These are phyloP conservation scores for Alternaria tenuissima DNA, from an alignment of 2,329 filamentous ascomycete genomes.

Conservation along the genomic window DNA sequence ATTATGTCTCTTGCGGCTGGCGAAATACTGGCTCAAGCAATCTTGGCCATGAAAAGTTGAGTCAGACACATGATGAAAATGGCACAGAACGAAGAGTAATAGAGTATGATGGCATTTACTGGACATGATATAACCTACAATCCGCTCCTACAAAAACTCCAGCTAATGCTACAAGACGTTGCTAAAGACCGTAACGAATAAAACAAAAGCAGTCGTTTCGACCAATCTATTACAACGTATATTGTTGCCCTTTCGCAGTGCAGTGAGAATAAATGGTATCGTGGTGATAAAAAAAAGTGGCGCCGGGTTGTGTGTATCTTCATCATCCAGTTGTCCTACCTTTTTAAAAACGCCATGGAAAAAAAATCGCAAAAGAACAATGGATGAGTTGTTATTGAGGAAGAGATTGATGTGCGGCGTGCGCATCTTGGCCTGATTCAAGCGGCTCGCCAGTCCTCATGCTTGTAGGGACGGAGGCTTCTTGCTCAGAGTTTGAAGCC, in stretches of 20 bases:
- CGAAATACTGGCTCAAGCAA: background rate
- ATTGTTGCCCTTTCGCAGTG: background rate
- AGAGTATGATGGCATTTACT: background rate
- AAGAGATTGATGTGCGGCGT: background rate
- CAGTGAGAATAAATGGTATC: background rate
- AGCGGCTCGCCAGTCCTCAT: background rate
- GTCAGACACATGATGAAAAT: background rate
- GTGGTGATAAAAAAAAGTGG: background rate
- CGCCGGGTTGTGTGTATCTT: background rate
- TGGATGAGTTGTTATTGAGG: background rate
- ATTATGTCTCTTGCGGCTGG: background rate
- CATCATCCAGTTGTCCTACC: background rate
- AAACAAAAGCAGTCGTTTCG: background rate
- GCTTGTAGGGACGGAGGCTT: background rate
- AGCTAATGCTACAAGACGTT: background rate
- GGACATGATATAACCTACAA: background rate
- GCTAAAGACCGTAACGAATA: background rate
- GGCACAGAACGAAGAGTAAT: background rate
- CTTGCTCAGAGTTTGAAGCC: background rate
- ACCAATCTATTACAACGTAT: conserved; percentile 4
- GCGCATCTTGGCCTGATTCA: conserved; percentile 1
- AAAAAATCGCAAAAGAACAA: background rate
- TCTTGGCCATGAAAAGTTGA: background rate
- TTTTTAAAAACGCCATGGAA: background rate
- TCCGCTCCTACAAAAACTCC: background rate